These are phyloP conservation scores for Polytolypa hystricis DNA, from an alignment of 2,329 filamentous ascomycete genomes.

Conservation along the genomic window DNA sequence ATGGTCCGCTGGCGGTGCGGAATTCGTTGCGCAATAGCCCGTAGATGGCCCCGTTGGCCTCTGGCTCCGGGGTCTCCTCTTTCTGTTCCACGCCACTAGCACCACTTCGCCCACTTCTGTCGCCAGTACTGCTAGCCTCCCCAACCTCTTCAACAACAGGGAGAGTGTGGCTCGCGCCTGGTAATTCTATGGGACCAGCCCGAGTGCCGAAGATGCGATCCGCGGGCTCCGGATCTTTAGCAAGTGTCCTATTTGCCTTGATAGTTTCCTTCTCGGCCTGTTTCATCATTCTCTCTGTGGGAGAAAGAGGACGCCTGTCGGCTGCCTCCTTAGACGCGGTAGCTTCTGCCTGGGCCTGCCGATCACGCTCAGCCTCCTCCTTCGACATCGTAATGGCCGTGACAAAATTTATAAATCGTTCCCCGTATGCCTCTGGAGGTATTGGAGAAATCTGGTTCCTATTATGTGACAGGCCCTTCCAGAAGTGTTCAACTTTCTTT, in stretches of 20 bases:
- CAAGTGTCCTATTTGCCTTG: constrained; percentile 24
- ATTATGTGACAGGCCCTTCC: constrained; percentile 81
- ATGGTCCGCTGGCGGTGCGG: constrained; percentile 7
- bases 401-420: constrained; percentile 89
- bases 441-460: constrained; percentile 85
- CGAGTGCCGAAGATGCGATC: constrained; percentile 50
- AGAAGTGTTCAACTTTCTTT: constrained; percentile 93
- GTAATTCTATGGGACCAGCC: constrained; percentile 47
- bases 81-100: neutral
- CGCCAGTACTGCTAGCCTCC: constrained; percentile 51
- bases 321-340: constrained; percentile 19
- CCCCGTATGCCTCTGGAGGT: constrained; percentile 79
- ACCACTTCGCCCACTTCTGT: constrained; percentile 9
- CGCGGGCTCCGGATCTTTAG: constrained; percentile 46
- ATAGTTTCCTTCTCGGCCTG: constrained; percentile 49
- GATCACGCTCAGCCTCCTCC: constrained; percentile 61
- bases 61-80: constrained; percentile 4
- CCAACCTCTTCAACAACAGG: constrained; percentile 87
- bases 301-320: constrained; percentile 19
- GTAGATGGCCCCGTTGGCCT: neutral
- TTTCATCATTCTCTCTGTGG: constrained; percentile 45
- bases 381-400: constrained; percentile 78
- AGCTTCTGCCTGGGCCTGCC: constrained; percentile 18
- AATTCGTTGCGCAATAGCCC: constrained; percentile 8
- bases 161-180: constrained; percentile 48